phyloP scores from a whole-genome alignment of 805 yeast species.

The Maudiozyma serrabonitensis region DNA sequence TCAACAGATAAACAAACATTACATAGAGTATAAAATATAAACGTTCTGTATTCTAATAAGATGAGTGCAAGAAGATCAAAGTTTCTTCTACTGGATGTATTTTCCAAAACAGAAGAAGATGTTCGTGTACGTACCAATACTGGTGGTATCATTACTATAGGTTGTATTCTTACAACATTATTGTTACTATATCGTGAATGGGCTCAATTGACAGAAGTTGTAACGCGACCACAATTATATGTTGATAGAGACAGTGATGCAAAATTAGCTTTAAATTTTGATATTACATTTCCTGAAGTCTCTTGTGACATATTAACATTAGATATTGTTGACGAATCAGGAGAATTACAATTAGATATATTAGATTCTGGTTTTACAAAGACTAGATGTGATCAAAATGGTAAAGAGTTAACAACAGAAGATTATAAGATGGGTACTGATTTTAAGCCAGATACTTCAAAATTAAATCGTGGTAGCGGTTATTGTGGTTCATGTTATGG shows the following conservation, averaged over 20 bases:
- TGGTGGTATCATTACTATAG: constrained; percentile 81
- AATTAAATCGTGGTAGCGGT: constrained; percentile 6
- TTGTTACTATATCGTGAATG: constrained; percentile 67
- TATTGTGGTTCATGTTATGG: constrained; percentile 93
- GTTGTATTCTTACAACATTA: constrained; percentile 52
- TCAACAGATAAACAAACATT: too few relatives aligned
- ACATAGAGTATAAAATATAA: not conserved
- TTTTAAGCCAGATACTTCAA: constrained; percentile 23
- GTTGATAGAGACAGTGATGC: constrained; percentile 76
- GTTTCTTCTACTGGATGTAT: constrained; percentile 66
- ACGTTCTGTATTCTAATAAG: not conserved
- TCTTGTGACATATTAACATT: constrained; percentile 79
- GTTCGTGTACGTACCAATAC: constrained; percentile 79
- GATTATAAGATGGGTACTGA: constrained; percentile 35
- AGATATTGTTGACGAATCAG: constrained; percentile 84
- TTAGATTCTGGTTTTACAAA: constrained; percentile 61
- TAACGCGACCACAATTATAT: constrained; percentile 71
- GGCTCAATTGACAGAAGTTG: constrained; percentile 56
- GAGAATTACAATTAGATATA: constrained; percentile 72
- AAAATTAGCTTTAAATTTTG: constrained; percentile 68
- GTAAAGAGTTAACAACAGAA: constrained; percentile 36
- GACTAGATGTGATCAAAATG: constrained; percentile 44
- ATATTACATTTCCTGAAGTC: constrained; percentile 70
- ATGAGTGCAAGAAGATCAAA: constrained; percentile 7
- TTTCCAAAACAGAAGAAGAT: constrained; percentile 89